Evolutionary conservation across 2,329 filamentous ascomycete species (phyloP).

Genomic region (Metarhizium album): DNA sequence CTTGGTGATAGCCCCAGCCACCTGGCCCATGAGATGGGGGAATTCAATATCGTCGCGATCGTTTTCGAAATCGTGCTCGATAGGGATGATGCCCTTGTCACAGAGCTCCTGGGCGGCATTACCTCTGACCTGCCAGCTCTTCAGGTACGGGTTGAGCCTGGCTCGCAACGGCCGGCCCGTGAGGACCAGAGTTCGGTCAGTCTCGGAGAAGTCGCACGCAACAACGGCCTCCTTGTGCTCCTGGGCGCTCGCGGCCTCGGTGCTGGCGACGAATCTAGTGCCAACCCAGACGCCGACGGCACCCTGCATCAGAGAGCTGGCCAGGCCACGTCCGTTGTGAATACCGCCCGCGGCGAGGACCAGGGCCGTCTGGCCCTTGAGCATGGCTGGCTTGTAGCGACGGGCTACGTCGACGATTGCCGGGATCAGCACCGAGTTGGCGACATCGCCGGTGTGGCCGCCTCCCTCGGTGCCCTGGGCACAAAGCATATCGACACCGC

Average conservation of each 20-base stretch:
- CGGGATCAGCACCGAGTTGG: conserved; percentile 77
- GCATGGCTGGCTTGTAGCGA: conserved; percentile 55
- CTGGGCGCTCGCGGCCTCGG: conserved; percentile 70
- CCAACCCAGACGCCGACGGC: conserved; percentile 89
- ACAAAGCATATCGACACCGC: conserved; percentile 83
- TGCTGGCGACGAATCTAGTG: conserved; percentile 77
- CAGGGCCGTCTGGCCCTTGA: conserved; percentile 60
- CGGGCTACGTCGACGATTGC: conserved; percentile 75
- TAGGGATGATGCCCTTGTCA: conserved; percentile 64
- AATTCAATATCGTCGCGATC: conserved; percentile 66
- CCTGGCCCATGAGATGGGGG: conserved; percentile 90
- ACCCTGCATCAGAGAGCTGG: conserved; percentile 76
- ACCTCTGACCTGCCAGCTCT: conserved; percentile 67
- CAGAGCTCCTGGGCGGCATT: conserved; percentile 67
- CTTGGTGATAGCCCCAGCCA: conserved; percentile 65
- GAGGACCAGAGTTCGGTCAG: conserved; percentile 70
- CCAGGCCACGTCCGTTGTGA: conserved; percentile 69
- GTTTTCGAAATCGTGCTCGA: conserved; percentile 73
- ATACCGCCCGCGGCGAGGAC: conserved; percentile 88
- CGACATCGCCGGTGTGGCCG: conserved; percentile 82
- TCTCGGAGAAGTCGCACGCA: conserved; percentile 66
- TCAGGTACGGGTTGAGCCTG: conserved; percentile 74
- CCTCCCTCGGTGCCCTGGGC: conserved; percentile 90
- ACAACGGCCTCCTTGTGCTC: conserved; percentile 81
- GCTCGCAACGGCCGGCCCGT: conserved; percentile 73